Evolutionary conservation across 805 yeast genomes (phyloP), one percentile per base, ranked within the genome.

Genomic region (Yamadazyma akitaensis): DNA sequence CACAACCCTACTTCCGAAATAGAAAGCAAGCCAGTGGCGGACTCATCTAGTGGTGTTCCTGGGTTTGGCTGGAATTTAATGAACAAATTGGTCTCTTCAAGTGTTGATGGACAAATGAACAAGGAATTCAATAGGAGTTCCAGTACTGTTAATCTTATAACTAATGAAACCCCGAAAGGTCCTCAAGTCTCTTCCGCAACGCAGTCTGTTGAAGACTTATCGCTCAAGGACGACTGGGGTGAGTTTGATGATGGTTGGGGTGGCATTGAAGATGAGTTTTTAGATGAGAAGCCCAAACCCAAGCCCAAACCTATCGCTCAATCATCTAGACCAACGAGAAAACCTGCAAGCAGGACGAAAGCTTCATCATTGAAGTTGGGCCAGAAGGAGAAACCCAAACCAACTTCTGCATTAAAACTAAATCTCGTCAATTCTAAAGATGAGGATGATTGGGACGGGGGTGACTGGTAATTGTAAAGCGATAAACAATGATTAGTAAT

Each of bases 51-150:
- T 24, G 47, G 44, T 14, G 44, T 40, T 12, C 45, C 55, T 0
- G 49, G 48, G 4, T 61, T 69, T 49, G 72, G 73, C 1, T 71
- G 75, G 75, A 60, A 56, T 35, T 57, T 67, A 42, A 65, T 70
- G 19, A 68, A 62, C 48, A 68, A 64, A 45, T 53, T 70, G 9
- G 69, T 68, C 5, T 49, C 63, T 2, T 49, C 63, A 2, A 57
- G 54, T 3, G 59, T 63, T 1, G 60, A 60, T 10, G 75, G 75
- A 0, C 57, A 60, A 24, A 53, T 72, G 49, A 63, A 71, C 45
- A 60, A 64, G n/a, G 65, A 70, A 3, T 59, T 70, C 51, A 64
- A 70, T 48, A 50, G 46, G 36, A 41, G 46, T 42, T 49, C 50
- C 5, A 47, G 49, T 18, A 38, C 46, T 3, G 49, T 47, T 51